phyloP scores from a whole-genome alignment of 805 yeast genomes.

The Barnettozyma botsteinii region DNA sequence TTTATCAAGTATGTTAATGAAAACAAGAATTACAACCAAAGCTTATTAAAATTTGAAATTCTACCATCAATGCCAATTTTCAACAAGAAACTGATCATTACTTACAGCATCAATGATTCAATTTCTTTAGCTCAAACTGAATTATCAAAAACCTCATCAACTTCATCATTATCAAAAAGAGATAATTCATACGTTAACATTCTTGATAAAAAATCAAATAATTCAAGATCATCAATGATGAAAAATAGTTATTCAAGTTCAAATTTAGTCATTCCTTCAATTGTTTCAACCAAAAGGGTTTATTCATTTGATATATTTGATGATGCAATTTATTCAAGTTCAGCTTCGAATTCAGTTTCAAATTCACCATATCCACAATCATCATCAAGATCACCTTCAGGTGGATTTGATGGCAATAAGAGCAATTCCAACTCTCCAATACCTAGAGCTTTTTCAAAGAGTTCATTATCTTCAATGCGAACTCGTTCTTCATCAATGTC shows the following conservation, averaged over 20 bases:
- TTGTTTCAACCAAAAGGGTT: slow-evolving; percentile 29
- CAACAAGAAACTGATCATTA: slow-evolving; percentile 44
- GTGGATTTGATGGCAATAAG: not conserved
- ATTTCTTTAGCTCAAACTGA: not conserved
- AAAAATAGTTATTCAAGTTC: slow-evolving; percentile 12
- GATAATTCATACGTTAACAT: slow-evolving; percentile 4
- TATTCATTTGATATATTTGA: slow-evolving; percentile 63
- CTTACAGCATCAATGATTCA: slow-evolving; percentile 23
- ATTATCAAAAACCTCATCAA: not conserved
- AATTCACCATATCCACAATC: not conserved
- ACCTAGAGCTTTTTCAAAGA: slow-evolving; percentile 2
- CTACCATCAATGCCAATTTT: slow-evolving; percentile 34
- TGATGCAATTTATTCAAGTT: slow-evolving; percentile 48
- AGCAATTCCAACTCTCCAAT: no score
- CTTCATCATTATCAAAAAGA: slow-evolving; percentile 3
- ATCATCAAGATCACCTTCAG: slow-evolving; percentile 1
- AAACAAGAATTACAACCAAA: not conserved
- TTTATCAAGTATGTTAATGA: not conserved
- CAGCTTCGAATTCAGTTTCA: no score
- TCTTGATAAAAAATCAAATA: slow-evolving; percentile 8
- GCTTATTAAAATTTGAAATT: slow-evolving; percentile 8
- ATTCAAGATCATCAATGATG: not conserved
- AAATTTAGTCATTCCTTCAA: slow-evolving; percentile 12
- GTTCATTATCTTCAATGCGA: slow-evolving; percentile 4
- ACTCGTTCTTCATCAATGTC: slow-evolving; percentile 6